Evolutionary conservation across 768 basidiomycete species (phyloP).

Genomic region (Crassisporium funariophilum): DNA sequence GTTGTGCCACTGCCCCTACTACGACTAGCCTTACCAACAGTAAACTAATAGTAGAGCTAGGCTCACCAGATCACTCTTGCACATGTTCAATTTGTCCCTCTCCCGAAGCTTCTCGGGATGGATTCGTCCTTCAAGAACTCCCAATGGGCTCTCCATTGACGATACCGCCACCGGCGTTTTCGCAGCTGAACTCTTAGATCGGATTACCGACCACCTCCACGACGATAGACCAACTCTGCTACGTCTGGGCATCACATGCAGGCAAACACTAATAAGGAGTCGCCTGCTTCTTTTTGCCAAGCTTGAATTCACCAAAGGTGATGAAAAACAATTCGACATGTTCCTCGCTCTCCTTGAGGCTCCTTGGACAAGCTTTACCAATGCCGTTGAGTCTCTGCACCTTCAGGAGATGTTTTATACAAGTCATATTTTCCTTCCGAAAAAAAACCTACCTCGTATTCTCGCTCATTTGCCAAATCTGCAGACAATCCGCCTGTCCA

Average conservation of each 20-base stretch:
- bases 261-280: slow-evolving; percentile 5
- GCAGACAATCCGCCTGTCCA: slow-evolving; percentile 4
- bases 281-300: not conserved
- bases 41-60: no score
- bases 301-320: not conserved
- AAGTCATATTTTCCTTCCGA: not conserved
- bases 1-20: no score
- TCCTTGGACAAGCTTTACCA: slow-evolving; percentile 4
- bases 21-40: no score
- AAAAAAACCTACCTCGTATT: slow-evolving; percentile 1
- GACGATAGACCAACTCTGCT: slow-evolving; percentile 3
- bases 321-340: not conserved
- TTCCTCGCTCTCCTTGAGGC: slow-evolving; percentile 3
- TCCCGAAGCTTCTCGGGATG: no score
- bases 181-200: slow-evolving; percentile 8
- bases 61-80: no score
- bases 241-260: slow-evolving; percentile 1
- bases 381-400: slow-evolving; percentile 3
- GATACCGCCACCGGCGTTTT: no score
- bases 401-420: not conserved
- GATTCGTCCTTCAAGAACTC: no score
- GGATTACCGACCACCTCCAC: slow-evolving; percentile 2
- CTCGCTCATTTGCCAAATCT: not conserved
- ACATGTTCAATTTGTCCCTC: no score
- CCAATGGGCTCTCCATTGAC: no score